These are phyloP conservation scores for Hygrocybe punicea DNA, from an alignment of 768 basidiomycete genomes.

Conservation along the genomic window DNA sequence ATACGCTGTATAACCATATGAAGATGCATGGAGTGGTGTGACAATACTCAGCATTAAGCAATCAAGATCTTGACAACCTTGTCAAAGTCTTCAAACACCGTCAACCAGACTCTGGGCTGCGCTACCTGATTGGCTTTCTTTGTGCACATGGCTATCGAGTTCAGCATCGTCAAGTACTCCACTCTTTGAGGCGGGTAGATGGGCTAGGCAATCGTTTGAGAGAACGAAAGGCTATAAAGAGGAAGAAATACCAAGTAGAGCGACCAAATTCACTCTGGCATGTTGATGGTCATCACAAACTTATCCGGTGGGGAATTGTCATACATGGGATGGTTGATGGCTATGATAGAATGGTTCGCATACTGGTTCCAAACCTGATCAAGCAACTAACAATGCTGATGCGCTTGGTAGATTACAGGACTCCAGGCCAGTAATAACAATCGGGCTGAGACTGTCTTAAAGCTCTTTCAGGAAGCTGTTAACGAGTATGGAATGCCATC, in stretches of 20 bases:
- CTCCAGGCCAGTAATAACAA: conserved; percentile 31
- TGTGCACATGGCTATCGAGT: conserved; percentile 23
- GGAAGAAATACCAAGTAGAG: conserved; percentile 16
- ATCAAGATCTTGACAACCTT: conserved; percentile 7
- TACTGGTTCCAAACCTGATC: background rate
- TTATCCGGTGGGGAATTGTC: conserved; percentile 28
- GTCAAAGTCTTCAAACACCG: background rate
- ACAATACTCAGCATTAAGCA: background rate
- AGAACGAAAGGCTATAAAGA: conserved; percentile 13
- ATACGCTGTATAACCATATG: conserved; percentile 1
- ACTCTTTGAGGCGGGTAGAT: conserved; percentile 27
- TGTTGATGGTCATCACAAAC: conserved; percentile 36
- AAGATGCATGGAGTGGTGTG: background rate
- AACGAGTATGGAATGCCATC: conserved; percentile 27
- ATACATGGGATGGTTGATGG: conserved; percentile 26
- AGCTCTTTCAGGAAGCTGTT: conserved; percentile 24
- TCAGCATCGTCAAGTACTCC: conserved; percentile 19
- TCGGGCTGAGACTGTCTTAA: conserved; percentile 24
- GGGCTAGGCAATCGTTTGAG: conserved; percentile 20
- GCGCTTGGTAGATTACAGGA: conserved; percentile 21
- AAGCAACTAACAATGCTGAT: conserved; percentile 5
- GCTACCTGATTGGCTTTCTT: conserved; percentile 30
- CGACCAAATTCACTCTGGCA: conserved; percentile 33
- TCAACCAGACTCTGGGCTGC: conserved; percentile 22
- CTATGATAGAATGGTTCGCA: conserved; percentile 19